Conservation (phyloP, 768 basidiomycete genomes). For the Lactarius tabidus region DNA sequence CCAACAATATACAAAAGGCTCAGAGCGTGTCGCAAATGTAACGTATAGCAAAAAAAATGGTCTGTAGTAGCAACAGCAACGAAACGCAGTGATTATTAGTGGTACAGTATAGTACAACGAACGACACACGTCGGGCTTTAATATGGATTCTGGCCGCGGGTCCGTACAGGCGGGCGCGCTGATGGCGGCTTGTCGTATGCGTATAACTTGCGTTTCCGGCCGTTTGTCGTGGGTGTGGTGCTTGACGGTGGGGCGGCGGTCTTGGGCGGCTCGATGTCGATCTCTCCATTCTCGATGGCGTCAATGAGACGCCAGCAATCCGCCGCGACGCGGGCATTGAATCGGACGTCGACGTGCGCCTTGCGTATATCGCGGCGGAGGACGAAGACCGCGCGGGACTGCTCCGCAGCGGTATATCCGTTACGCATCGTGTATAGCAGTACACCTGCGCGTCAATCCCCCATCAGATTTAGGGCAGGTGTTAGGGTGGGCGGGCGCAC, state of each 20-base stretch:
- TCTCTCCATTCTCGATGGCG: conserved; percentile 29
- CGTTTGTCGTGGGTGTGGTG: background rate
- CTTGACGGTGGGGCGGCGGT: background rate
- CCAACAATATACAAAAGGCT: background rate
- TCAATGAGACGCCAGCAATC: conserved; percentile 57
- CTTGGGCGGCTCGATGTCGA: conserved; percentile 2
- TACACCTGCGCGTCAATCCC: conserved; percentile 52
- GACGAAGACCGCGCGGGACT: conserved; percentile 50
- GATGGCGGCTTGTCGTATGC: background rate
- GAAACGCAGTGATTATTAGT: background rate
- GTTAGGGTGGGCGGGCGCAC: conserved; percentile 35
- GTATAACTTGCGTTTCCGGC: conserved; percentile 10
- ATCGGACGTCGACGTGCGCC: conserved; percentile 58
- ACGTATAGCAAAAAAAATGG: background rate
- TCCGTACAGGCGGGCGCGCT: background rate
- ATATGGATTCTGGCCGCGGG: conserved; percentile 1
- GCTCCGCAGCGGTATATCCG: conserved; percentile 38
- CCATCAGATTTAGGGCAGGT: too few species aligned
- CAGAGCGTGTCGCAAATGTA: background rate
- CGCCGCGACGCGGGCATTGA: conserved; percentile 52
- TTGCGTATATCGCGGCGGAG: conserved; percentile 56
- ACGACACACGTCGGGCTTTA: background rate
- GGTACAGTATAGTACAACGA: background rate
- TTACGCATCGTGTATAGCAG: conserved; percentile 55
- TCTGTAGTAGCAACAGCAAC: background rate